These are phyloP conservation scores for Microstroma glucosiphilum DNA, from an alignment of 1,284 basidiomycete genomes.

Conservation along the genomic window DNA sequence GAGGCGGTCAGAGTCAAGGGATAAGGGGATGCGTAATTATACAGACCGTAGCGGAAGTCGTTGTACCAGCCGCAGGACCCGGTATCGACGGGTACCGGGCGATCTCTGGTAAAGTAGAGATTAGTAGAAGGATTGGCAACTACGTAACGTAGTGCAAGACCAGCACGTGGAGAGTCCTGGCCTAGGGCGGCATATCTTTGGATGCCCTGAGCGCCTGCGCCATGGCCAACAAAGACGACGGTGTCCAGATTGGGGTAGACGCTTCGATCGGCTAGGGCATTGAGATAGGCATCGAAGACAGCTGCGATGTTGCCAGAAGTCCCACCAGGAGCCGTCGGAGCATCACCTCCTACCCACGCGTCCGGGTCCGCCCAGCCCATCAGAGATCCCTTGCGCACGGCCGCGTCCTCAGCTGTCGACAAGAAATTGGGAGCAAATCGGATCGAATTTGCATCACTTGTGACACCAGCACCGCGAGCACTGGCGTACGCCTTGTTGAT, in stretches of 20 bases:
- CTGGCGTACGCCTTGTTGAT: constrained; percentile 24
- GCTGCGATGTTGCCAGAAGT: constrained; percentile 20
- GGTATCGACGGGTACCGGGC: constrained; percentile 20
- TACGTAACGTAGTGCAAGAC: constrained; percentile 29
- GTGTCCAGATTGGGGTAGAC: constrained; percentile 32
- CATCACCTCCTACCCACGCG: constrained; percentile 31
- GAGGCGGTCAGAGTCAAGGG: constrained; percentile 6
- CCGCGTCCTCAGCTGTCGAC: constrained; percentile 16
- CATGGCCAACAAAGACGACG: constrained; percentile 42
- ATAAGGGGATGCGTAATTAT: constrained; percentile 18
- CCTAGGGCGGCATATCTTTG: constrained; percentile 34
- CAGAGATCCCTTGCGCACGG: constrained; percentile 16
- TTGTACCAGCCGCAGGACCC: constrained; percentile 27
- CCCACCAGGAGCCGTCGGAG: constrained; percentile 19
- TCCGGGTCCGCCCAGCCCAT: constrained; percentile 37
- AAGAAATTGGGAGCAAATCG: constrained; percentile 37
- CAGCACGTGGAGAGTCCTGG: constrained; percentile 11
- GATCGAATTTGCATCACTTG: constrained; percentile 13
- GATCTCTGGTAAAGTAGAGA: constrained; percentile 35
- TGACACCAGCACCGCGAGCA: constrained; percentile 12
- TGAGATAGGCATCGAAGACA: constrained; percentile 25
- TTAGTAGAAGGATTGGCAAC: constrained; percentile 31
- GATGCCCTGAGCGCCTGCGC: constrained; percentile 37
- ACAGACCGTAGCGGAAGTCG: constrained; percentile 31
- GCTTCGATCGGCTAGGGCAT: constrained; percentile 11